phyloP scores from a whole-genome alignment of 331 rosid genomes.

The Acacia concinna region DNA sequence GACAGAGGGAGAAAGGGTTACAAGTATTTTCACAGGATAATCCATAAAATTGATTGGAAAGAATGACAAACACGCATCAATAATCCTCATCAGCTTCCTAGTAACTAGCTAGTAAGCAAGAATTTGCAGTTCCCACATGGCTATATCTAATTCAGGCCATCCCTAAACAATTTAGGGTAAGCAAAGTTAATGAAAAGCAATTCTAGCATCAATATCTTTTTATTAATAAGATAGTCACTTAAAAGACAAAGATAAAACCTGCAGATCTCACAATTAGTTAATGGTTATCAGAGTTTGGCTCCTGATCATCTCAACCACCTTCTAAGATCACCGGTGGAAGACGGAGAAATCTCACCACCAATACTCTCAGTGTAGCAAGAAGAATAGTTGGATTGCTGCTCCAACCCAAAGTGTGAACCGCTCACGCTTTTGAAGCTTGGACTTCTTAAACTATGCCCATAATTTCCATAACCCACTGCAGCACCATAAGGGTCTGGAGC shows the following conservation, averaged over 20 bases:
- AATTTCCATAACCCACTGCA: slow-evolving; percentile 58
- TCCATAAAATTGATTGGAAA: slow-evolving; percentile 10
- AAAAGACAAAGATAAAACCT: background rate
- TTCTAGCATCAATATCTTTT: slow-evolving; percentile 28
- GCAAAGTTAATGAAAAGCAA: slow-evolving; percentile 31
- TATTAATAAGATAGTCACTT: background rate
- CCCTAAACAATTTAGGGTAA: slow-evolving; percentile 30
- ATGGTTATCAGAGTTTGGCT: slow-evolving; percentile 16
- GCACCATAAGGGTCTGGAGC: slow-evolving; percentile 65
- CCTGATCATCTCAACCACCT: slow-evolving; percentile 80
- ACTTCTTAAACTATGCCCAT: slow-evolving; percentile 73
- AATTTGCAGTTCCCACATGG: slow-evolving; percentile 39
- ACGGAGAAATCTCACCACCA: slow-evolving; percentile 94
- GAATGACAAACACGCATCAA: slow-evolving; percentile 9
- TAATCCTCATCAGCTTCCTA: slow-evolving; percentile 19
- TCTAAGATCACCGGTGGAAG: slow-evolving; percentile 79
- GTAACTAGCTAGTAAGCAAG: slow-evolving; percentile 33
- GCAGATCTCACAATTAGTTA: background rate
- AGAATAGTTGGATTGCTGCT: slow-evolving; percentile 86
- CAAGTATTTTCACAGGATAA: slow-evolving; percentile 36
- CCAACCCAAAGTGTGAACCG: slow-evolving; percentile 63
- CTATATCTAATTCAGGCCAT: slow-evolving; percentile 35
- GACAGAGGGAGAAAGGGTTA: background rate
- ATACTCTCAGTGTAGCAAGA: slow-evolving; percentile 88
- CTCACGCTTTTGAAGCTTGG: slow-evolving; percentile 92